Conservation (phyloP, 2,329 filamentous ascomycete genomes). For the Thielaviopsis musarum region DNA sequence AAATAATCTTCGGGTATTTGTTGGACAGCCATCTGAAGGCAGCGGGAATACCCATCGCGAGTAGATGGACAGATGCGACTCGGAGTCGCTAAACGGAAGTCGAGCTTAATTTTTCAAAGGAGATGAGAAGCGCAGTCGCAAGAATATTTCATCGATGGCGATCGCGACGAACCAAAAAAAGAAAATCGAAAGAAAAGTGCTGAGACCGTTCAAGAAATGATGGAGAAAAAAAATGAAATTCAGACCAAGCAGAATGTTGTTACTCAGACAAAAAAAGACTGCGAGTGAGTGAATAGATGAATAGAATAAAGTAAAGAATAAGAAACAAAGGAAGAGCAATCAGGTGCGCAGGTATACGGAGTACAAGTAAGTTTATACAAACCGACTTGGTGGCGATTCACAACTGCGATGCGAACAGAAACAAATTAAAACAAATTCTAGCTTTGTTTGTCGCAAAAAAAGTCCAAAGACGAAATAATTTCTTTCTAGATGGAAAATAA, state of each 20-base stretch:
- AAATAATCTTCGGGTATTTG: slow-evolving; percentile 97
- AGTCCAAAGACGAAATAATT: neutral
- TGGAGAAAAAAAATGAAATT: neutral
- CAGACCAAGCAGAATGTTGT: neutral
- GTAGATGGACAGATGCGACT: neutral
- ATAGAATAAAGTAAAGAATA: neutral
- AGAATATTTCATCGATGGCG: neutral
- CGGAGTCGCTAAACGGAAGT: neutral
- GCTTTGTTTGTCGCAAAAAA: neutral
- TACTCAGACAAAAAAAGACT: neutral
- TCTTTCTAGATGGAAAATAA: neutral
- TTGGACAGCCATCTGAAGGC: slow-evolving; percentile 92
- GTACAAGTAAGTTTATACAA: neutral
- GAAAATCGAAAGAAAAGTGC: neutral
- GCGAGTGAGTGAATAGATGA: neutral
- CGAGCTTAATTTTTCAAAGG: neutral
- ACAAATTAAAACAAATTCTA: neutral
- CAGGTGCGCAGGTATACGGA: too few species aligned
- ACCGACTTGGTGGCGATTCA: neutral
- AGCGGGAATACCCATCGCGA: slow-evolving; percentile 77
- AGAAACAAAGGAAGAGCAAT: neutral
- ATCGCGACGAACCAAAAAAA: neutral
- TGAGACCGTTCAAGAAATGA: neutral
- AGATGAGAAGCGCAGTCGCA: neutral
- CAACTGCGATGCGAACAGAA: neutral